Evolutionary conservation across 2,329 filamentous ascomycete species (phyloP).

Genomic region (Colletotrichum sp.): DNA sequence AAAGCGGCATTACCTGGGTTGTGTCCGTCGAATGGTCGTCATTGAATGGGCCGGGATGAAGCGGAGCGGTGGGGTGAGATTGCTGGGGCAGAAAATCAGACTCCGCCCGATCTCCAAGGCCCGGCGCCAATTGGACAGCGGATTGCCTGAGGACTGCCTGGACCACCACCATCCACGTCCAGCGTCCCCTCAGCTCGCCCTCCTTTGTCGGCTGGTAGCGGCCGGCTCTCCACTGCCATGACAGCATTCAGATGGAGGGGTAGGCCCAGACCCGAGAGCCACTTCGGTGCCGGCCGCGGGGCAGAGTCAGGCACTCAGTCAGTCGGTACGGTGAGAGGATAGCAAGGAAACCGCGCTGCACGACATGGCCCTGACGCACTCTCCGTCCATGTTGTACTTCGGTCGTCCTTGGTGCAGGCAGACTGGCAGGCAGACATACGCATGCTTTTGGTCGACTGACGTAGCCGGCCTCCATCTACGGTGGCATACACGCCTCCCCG

Average conservation of each 20-base stretch:
- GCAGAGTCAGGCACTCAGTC: not conserved
- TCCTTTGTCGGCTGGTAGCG: slow-evolving; percentile 6
- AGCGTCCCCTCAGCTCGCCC: not conserved
- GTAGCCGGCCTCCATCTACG: slow-evolving; percentile 6
- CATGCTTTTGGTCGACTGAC: slow-evolving; percentile 1
- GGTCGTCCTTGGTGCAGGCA: slow-evolving; percentile 3
- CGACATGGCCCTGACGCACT: slow-evolving; percentile 14
- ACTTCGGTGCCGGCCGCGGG: slow-evolving; percentile 4
- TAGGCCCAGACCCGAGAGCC: not conserved
- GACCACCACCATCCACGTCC: not conserved
- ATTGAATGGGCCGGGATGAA: not conserved
- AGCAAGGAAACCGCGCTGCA: slow-evolving; percentile 14
- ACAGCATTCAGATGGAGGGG: slow-evolving; percentile 1
- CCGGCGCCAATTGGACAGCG: not conserved
- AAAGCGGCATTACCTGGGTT: not conserved
- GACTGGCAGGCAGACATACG: slow-evolving; percentile 3
- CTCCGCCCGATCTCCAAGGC: slow-evolving; percentile 5
- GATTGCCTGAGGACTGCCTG: not conserved
- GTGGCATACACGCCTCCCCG: not conserved
- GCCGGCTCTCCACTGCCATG: not conserved
- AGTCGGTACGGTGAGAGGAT: not conserved
- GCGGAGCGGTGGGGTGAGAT: not conserved
- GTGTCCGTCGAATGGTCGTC: not conserved
- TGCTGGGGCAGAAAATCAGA: not conserved
- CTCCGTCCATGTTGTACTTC: not conserved